A percentile compares a stretch with the other conserved stretches of the same genome.
phyloP scores from a whole-genome alignment of 2,329 filamentous ascomycete species.

The Fusarium mundagurra region DNA sequence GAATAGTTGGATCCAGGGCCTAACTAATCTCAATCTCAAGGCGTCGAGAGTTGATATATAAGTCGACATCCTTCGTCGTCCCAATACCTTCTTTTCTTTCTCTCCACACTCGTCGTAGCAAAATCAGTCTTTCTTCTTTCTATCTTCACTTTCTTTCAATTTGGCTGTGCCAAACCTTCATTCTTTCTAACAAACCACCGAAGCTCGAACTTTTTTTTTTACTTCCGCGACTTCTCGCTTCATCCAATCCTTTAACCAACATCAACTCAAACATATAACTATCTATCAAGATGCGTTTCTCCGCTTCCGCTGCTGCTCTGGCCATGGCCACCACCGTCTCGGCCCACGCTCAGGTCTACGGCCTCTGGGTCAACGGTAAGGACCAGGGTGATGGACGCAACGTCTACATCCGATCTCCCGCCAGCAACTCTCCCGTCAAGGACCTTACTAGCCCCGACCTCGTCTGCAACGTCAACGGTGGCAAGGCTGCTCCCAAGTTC shows the following conservation, averaged over 20 bases:
- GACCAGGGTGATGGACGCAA: conserved; percentile 55
- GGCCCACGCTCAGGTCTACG: conserved; percentile 58
- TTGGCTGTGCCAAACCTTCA: conserved; percentile 45
- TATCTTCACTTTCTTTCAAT: conserved; percentile 43
- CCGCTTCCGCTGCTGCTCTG: conserved; percentile 45
- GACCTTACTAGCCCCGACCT: conserved; percentile 54
- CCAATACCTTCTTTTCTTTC: neutral
- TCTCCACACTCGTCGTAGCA: conserved; percentile 40
- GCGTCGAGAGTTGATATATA: conserved; percentile 33
- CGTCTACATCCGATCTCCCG: conserved; percentile 56
- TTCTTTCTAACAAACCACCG: conserved; percentile 35
- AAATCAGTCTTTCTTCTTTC: conserved; percentile 32
- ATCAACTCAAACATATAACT: neutral
- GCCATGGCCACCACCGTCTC: conserved; percentile 52
- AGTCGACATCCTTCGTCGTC: conserved; percentile 13
- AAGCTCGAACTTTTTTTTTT: conserved; percentile 31
- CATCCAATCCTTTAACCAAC: conserved; percentile 37
- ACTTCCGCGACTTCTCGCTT: conserved; percentile 26
- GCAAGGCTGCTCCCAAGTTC: conserved; percentile 50
- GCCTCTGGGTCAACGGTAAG: conserved; percentile 58
- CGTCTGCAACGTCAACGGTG: conserved; percentile 57
- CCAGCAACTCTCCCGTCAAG: conserved; percentile 57
- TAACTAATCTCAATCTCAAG: neutral
- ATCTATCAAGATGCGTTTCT: conserved; percentile 49
- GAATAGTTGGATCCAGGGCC: neutral